Conservation (phyloP, 2,329 filamentous ascomycete genomes). For the Catunica adiposa region DNA sequence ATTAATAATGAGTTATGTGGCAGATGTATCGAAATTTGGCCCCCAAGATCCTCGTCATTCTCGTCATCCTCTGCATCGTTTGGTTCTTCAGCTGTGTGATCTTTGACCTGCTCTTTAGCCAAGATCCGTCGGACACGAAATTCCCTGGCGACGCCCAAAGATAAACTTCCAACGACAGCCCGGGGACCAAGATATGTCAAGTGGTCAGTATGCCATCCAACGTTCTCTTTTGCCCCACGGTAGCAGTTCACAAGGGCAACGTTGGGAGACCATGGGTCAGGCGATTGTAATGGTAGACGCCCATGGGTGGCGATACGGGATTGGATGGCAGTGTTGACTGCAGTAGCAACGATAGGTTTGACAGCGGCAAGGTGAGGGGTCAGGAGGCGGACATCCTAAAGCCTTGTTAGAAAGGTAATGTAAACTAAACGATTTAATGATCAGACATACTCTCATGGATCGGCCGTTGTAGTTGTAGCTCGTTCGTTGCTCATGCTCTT, state of each 20-base stretch:
- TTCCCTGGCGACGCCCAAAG: constrained; percentile 79
- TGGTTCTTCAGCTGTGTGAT: neutral
- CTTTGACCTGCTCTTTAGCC: constrained; percentile 34
- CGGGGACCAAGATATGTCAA: constrained; percentile 83
- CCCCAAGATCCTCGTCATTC: constrained; percentile 49
- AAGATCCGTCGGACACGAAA: constrained; percentile 72
- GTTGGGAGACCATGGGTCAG: constrained; percentile 63
- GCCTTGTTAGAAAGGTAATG: neutral
- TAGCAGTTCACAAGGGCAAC: constrained; percentile 94
- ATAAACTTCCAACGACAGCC: constrained; percentile 76
- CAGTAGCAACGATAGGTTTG: constrained; percentile 50
- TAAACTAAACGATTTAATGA: neutral
- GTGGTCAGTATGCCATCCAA: constrained; percentile 87
- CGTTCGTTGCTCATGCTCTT: constrained; percentile 51
- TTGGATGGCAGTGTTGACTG: constrained; percentile 64
- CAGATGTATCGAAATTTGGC: constrained; percentile 82
- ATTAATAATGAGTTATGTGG: constrained; percentile 86
- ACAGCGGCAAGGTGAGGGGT: constrained; percentile 59
- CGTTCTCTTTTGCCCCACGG: constrained; percentile 59
- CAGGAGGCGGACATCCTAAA: constrained; percentile 55
- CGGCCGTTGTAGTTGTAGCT: constrained; percentile 80
- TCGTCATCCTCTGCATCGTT: constrained; percentile 15
- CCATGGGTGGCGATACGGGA: constrained; percentile 49
- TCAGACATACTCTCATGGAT: constrained; percentile 37
- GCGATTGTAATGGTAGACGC: constrained; percentile 65